Evolutionary conservation across 768 basidiomycete species (phyloP).

Genomic region (Boletus rubropictus): DNA sequence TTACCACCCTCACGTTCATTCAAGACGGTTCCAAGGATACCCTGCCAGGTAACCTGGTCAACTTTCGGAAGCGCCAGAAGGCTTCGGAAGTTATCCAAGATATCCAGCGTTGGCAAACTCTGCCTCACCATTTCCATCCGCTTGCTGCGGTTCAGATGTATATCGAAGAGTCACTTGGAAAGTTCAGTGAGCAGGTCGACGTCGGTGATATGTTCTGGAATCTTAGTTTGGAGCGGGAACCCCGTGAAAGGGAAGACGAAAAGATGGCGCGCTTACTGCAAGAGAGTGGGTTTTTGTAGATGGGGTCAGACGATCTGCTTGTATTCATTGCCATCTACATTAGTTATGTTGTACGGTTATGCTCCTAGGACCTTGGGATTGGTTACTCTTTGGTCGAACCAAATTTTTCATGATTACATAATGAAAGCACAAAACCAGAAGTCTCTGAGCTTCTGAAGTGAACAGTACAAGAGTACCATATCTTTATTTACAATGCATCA

Average conservation of each 20-base stretch:
- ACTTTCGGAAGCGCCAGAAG: slow-evolving; percentile 93
- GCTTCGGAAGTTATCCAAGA: slow-evolving; percentile 96
- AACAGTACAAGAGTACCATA: too few relatives aligned
- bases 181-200: slow-evolving; percentile 61
- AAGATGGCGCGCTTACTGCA: slow-evolving; percentile 89
- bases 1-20: slow-evolving; percentile 95
- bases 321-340: slow-evolving; percentile 4
- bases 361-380: slow-evolving; percentile 6
- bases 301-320: slow-evolving; percentile 1
- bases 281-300: slow-evolving; percentile 79
- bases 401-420: too few relatives aligned
- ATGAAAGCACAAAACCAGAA: too few relatives aligned
- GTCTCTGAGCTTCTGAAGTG: too few relatives aligned
- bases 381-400: slow-evolving; percentile 8
- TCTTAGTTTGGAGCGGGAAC: slow-evolving; percentile 81
- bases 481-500: neutral
- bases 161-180: slow-evolving; percentile 72
- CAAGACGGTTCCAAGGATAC: slow-evolving; percentile 93
- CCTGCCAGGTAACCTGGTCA: slow-evolving; percentile 73
- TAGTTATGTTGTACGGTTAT: slow-evolving; percentile 22
- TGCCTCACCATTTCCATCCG: slow-evolving; percentile 77
- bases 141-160: slow-evolving; percentile 65
- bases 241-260: slow-evolving; percentile 92
- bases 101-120: slow-evolving; percentile 93
- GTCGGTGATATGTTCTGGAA: slow-evolving; percentile 79